Evolutionary conservation across 345 rosid genomes (phyloP).

Genomic region (Laguncularia racemosa): DNA sequence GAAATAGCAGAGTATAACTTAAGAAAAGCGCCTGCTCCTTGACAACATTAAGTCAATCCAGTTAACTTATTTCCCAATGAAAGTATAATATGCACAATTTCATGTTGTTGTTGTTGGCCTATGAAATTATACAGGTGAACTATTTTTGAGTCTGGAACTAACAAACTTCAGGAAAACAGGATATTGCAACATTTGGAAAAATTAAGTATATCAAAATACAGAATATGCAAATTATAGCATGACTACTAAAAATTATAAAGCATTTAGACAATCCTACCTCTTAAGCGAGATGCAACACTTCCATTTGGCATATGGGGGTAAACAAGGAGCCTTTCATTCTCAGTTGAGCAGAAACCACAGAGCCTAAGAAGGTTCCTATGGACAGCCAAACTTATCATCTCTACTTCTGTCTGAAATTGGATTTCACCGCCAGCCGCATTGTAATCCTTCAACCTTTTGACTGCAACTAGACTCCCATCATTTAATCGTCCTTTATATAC

Average conservation of each 20-base stretch:
- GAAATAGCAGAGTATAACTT: too few species aligned
- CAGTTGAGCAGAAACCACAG: conserved; percentile 86
- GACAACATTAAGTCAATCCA: too few species aligned
- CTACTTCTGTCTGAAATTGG: conserved; percentile 97
- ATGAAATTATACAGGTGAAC: too few species aligned
- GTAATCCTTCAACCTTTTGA: conserved; percentile 94
- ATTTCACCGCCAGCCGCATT: conserved; percentile 84
- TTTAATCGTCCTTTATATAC: conserved; percentile 81
- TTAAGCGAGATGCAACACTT: conserved; percentile 86
- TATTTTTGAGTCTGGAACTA: too few species aligned
- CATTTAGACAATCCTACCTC: conserved; percentile 41
- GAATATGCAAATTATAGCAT: neutral
- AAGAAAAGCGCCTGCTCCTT: too few species aligned
- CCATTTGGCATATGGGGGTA: conserved; percentile 97
- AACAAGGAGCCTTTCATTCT: conserved; percentile 84
- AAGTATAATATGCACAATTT: too few species aligned
- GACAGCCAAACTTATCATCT: conserved; percentile 91
- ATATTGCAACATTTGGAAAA: too few species aligned
- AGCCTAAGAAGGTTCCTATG: conserved; percentile 97
- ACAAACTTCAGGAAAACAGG: too few species aligned
- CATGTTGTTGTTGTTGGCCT: too few species aligned
- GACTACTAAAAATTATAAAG: neutral
- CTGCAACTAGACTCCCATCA: conserved; percentile 81
- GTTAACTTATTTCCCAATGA: too few species aligned
- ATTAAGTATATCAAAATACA: too few species aligned